Evolutionary conservation across 2,329 filamentous ascomycete species (phyloP).

Genomic region (Mycosphaerella arachidis): DNA sequence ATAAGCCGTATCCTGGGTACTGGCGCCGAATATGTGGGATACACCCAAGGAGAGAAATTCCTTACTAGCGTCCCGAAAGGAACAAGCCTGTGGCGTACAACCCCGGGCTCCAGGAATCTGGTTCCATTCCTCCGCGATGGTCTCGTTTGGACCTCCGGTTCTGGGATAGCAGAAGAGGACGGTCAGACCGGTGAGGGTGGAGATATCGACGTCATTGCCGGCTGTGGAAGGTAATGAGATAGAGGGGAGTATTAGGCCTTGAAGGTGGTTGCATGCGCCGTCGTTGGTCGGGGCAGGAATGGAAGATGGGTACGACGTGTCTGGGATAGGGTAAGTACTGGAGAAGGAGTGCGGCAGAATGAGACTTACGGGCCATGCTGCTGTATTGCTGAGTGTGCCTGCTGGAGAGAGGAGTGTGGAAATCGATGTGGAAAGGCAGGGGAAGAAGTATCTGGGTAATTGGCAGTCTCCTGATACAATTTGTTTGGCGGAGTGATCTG

Average conservation of each 20-base stretch:
- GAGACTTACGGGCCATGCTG: constrained; percentile 3
- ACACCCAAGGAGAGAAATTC: constrained; percentile 32
- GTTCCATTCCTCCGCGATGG: constrained; percentile 40
- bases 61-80: constrained; percentile 36
- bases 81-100: constrained; percentile 44
- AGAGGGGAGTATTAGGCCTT: constrained; percentile 28
- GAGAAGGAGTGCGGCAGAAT: background rate
- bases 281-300: constrained; percentile 40
- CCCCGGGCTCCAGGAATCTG: constrained; percentile 42
- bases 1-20: constrained; percentile 39
- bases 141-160: constrained; percentile 38
- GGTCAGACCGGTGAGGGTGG: constrained; percentile 35
- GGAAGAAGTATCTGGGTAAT: background rate
- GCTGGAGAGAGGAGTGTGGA: background rate
- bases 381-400: background rate
- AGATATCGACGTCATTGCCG: constrained; percentile 30
- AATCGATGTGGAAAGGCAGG: background rate
- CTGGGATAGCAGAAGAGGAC: constrained; percentile 44
- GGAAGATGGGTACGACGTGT: constrained; percentile 30
- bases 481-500: background rate
- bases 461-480: background rate
- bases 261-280: constrained; percentile 38
- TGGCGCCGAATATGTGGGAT: constrained; percentile 37
- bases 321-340: background rate
- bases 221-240: constrained; percentile 34